Base-by-base conservation (phyloP, 306 rosid genomes). In the Spatholobus suberectus region DNA sequence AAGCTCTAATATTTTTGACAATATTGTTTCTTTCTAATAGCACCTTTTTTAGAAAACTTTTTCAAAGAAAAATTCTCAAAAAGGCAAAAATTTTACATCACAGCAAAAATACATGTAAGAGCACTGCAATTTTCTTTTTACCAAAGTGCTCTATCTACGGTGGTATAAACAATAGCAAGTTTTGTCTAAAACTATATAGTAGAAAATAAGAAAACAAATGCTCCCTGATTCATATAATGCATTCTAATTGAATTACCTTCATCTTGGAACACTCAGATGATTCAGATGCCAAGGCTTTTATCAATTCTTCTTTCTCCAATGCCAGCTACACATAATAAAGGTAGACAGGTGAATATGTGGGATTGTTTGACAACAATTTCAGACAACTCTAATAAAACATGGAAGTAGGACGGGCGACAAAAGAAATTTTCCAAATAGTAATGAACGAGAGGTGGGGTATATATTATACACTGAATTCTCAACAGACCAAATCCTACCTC, bases 251-350 rank as follows among this genome's bases (percentile, higher is more conserved):
- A 80, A 54, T 71, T 89, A 96, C 99, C 98, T 92, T 96, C 81
- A 94, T 81, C 86, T 87, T 89, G 74, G 95, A 92, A 83, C 90
- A 89, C 38, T 89, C 88, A 57, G 97, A 89, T 76, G 97, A 92
- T 89, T 94, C 95, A 2, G 90, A 89, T 70, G 90, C 84, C 92
- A 92, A 89, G 85, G 95, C 88, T 81, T 89, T 90, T 61, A 87
- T 72, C 85, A 96, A 80, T 84, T 92, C 99, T 81, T 94, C 97
- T 80, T 96, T 96, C 94, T 96, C 99, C 88, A 90, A 74, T 55
- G 97, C 83, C 80, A 96, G 86, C 99, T 96, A 87, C 90, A 89
- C 29, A 74, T 61, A 21, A 52, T 76, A 44, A 78, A 83, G 79
- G 35, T 71, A 80, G 76, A 83, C 34, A 44, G 27, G 54, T 59